A percentile compares a stretch with the other conserved stretches of the same genome.
phyloP scores from a whole-genome alignment of 2,329 filamentous ascomycete species.

The Xylariaceae sp. region DNA sequence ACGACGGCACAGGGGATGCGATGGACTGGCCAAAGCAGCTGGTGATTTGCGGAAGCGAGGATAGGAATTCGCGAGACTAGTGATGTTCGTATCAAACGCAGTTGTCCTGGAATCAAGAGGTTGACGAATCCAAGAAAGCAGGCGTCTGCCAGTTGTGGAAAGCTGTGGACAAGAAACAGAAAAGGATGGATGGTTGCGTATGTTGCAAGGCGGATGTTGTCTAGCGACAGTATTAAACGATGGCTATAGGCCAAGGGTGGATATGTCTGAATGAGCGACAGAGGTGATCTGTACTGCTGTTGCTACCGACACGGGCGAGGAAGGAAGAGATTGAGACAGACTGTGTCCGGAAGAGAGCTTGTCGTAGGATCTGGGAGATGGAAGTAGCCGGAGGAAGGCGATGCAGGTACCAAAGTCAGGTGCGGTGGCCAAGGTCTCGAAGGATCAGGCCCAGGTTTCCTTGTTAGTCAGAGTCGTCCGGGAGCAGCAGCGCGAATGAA shows the following conservation, averaged over 20 bases:
- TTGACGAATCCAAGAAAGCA: constrained; percentile 30
- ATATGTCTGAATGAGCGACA: constrained; percentile 29
- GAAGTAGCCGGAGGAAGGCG: constrained; percentile 9
- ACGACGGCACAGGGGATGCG: constrained; percentile 18
- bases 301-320: constrained; percentile 18
- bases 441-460: background rate
- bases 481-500: too few species aligned
- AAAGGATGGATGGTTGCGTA: constrained; percentile 23
- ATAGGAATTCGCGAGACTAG: constrained; percentile 21
- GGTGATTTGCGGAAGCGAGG: constrained; percentile 13
- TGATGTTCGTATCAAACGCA: constrained; percentile 34
- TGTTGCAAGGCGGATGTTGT: constrained; percentile 14
- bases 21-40: constrained; percentile 22
- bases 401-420: constrained; percentile 5
- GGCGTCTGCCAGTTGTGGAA: constrained; percentile 23
- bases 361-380: constrained; percentile 6
- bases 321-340: constrained; percentile 15
- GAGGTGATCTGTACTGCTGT: constrained; percentile 11
- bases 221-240: constrained; percentile 27
- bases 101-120: constrained; percentile 28
- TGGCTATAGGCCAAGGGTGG: constrained; percentile 14
- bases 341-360: constrained; percentile 6
- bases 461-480: too few species aligned
- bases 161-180: constrained; percentile 33
- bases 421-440: background rate